Evolutionary conservation across 257 asterid species (phyloP).

Genomic region (Galeopsis tetrahit): DNA sequence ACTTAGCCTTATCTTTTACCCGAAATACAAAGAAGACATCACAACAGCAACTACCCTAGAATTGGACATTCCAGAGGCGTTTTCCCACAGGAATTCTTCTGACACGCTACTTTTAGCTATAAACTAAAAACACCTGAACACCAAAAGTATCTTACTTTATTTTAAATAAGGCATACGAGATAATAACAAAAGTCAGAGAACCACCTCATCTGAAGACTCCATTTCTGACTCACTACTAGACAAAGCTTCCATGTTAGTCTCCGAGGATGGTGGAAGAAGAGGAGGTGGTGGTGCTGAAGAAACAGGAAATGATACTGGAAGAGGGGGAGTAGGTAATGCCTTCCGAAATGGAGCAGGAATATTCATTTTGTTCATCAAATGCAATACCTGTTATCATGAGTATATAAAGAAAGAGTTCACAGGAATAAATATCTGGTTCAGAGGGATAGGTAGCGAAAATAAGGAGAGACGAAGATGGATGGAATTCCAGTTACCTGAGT

Average conservation of each 20-base stretch:
- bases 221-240: slow-evolving; percentile 86
- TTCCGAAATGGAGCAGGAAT: slow-evolving; percentile 95
- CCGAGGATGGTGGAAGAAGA: slow-evolving; percentile 56
- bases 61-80: neutral
- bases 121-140: neutral
- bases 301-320: slow-evolving; percentile 59
- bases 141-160: neutral
- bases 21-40: slow-evolving; percentile 16
- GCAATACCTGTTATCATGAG: slow-evolving; percentile 70
- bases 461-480: slow-evolving; percentile 16
- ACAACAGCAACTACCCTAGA: slow-evolving; percentile 7
- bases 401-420: neutral
- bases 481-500: slow-evolving; percentile 64
- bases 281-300: slow-evolving; percentile 58
- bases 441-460: neutral
- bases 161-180: slow-evolving; percentile 9
- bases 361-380: slow-evolving; percentile 99
- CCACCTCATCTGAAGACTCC: slow-evolving; percentile 97
- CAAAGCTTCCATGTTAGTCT: slow-evolving; percentile 43
- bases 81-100: neutral
- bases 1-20: neutral
- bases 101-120: neutral
- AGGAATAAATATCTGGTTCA: slow-evolving; percentile 4
- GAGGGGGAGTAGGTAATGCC: slow-evolving; percentile 93
- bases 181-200: slow-evolving; percentile 24